These are phyloP conservation scores for Ophiorrhiza pumila DNA, from an alignment of 257 asterid genomes.

Conservation along the genomic window DNA sequence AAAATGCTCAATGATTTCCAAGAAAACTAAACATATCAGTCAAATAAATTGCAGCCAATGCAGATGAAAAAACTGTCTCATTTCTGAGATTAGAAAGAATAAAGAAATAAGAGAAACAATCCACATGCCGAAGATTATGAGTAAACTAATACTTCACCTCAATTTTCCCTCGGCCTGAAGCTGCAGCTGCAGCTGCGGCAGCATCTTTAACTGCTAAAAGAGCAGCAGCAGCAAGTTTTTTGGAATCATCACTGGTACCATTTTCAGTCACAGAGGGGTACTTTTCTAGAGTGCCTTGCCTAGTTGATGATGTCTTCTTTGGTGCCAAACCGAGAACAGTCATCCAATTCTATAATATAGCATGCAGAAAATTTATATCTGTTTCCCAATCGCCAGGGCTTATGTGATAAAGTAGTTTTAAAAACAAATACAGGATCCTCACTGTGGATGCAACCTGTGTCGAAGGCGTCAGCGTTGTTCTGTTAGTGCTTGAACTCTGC, in stretches of 20 bases:
- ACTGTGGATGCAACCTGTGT: conserved; percentile 44
- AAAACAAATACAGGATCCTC: conserved; percentile 27
- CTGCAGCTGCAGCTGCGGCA: conserved; percentile 40
- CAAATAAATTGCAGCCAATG: not conserved
- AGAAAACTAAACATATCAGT: not conserved
- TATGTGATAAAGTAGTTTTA: not conserved
- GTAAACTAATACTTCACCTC: conserved; percentile 47
- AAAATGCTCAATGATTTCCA: not conserved
- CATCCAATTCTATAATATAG: conserved; percentile 68
- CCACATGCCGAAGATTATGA: conserved; percentile 9
- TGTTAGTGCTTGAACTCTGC: conserved; percentile 35
- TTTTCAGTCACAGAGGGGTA: conserved; percentile 23
- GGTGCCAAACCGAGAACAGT: conserved; percentile 69
- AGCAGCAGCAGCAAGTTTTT: conserved; percentile 87
- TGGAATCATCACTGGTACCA: conserved; percentile 58
- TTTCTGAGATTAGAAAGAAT: not conserved
- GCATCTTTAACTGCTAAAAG: conserved; percentile 83
- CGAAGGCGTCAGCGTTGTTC: conserved; percentile 32
- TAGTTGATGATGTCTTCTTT: conserved; percentile 42
- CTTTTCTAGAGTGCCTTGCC: conserved; percentile 35
- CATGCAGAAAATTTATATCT: conserved; percentile 3
- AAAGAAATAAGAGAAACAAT: not conserved
- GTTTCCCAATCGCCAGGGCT: conserved; percentile 11
- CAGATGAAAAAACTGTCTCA: not conserved
- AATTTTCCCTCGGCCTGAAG: conserved; percentile 64